Evolutionary conservation across 208 protist species (phyloP).

Genomic region (Acanthamoeba castellanii): DNA sequence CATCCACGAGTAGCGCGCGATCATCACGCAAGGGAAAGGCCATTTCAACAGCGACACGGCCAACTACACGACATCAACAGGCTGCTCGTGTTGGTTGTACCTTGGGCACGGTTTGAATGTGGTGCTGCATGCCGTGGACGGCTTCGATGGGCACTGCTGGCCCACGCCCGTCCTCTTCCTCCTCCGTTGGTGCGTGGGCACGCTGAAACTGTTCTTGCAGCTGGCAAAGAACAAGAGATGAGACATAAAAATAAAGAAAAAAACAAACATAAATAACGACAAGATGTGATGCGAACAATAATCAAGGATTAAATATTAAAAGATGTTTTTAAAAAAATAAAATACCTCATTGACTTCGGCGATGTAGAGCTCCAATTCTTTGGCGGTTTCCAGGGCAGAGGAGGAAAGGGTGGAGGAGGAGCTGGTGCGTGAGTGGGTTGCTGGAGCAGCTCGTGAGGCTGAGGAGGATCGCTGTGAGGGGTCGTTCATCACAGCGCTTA

Average conservation of each 20-base stretch:
- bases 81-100: neutral
- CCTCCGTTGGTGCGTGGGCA: neutral
- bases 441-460: neutral
- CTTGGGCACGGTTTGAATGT: conserved; percentile 31
- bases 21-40: neutral
- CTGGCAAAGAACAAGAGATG: neutral
- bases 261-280: neutral
- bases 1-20: neutral
- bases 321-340: neutral
- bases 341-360: neutral
- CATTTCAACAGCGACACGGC: neutral
- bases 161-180: neutral
- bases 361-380: conserved; percentile 49
- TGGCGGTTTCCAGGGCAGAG: neutral
- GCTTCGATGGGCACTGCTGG: neutral
- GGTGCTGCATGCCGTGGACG: neutral
- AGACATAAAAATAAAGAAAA: neutral
- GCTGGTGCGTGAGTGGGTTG: neutral
- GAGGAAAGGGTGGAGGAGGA: neutral
- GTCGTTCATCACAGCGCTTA: conserved; percentile 72
- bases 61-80: neutral
- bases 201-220: conserved; percentile 17
- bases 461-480: conserved; percentile 37
- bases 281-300: neutral
- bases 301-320: neutral